Evolutionary conservation across 2,329 filamentous ascomycete genomes (phyloP), one percentile per base, ranked within the genome.

Genomic region (Clarireedia paspali): DNA sequence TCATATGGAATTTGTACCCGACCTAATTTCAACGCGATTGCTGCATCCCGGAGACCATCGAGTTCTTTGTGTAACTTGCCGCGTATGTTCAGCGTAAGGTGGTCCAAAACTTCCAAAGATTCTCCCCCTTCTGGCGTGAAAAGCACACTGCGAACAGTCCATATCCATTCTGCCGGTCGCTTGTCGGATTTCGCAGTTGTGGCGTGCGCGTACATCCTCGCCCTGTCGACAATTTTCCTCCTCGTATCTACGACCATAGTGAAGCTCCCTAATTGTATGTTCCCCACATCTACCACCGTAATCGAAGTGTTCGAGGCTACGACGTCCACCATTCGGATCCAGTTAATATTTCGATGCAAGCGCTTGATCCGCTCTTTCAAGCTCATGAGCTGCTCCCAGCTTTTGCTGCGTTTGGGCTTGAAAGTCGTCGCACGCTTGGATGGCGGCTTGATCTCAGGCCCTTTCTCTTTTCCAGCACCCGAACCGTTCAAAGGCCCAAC

Each of bases 111-210:
- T 70, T 99, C 92, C 56, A 89, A 84, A 1, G 91, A 87, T 57
- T 97, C 91, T 54, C 81, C 80, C 36, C 90, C 91, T 56, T 95
- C 85, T 1, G 90, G 84, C 0, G 89, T 95, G 66, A 99, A 95
- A 6, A 97, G 77, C 47, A 97, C 81, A 70, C 91, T 96, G 58
- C 89, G 84, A 51, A 92, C 72, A 6, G 87, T 87, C 65, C 95
- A 80, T 61, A 95, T 92, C 92, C 95, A 99, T 75, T 99, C 95
- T 1, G 91, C 92, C 40, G 94, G 91, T 47, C 82, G 79, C 64
- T 87, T 84, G 50, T 83, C 75, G 27, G 78, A 77, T 45, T 77
- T 77, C 61, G 82, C 77, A 61, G 84, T 77, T 67, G 84, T 84
- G 71, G 87, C 81, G 67, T 90, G 89, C 64, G 91, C 86, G 71